Base-by-base conservation (phyloP, 2,329 filamentous ascomycete genomes). In the Paraphaeosphaeria sporulosa region DNA sequence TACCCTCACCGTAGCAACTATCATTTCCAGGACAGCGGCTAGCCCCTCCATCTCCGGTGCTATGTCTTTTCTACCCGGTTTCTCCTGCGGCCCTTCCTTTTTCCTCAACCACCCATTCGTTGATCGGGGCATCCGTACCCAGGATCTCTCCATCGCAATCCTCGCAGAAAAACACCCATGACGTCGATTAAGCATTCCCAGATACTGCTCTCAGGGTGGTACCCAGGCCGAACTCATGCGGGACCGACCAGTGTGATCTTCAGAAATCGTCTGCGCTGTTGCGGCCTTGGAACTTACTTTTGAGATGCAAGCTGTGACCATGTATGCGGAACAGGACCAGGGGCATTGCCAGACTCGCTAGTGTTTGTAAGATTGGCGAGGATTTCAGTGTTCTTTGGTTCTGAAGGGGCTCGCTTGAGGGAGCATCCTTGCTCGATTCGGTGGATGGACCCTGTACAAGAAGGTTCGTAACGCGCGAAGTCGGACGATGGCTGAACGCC, bases 61-160 rank as follows among this genome's bases (percentile, higher is more conserved):
- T 63, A 6, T 42, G 60, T 62, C 38, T 38, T 25, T 34, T 7
- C 23, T 21, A 54, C 38, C 38, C 30, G 8, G 17, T 32, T 10
- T 32, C 25, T 21, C 38, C 17, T 43, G 10, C 10, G 17, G 17
- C 17, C 25, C 50, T 62, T 59, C 42, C 55, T 59, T 51, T 48
- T 58, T 13, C 38, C 13, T 9, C 30, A 32, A 49, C 38, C 38
- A 47, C 36, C 59, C 51, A 71, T 72, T 75, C 67, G 70, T 68
- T 67, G 73, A 72, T 74, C 62, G 19, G 25, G 62, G 62, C 64
- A 70, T 66, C 62, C 47, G 43, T n/a, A 54, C 58, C 61, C 57
- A 57, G 67, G 67, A 61, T 64, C 25, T 63, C 40, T 51, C 27
- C 48, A 73, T 72, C 70, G 65, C 60, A 47, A 19, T 49, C 57